These are phyloP conservation scores for Rugonectria rugulosa DNA, from an alignment of 2,329 filamentous ascomycete species.

Conservation along the genomic window DNA sequence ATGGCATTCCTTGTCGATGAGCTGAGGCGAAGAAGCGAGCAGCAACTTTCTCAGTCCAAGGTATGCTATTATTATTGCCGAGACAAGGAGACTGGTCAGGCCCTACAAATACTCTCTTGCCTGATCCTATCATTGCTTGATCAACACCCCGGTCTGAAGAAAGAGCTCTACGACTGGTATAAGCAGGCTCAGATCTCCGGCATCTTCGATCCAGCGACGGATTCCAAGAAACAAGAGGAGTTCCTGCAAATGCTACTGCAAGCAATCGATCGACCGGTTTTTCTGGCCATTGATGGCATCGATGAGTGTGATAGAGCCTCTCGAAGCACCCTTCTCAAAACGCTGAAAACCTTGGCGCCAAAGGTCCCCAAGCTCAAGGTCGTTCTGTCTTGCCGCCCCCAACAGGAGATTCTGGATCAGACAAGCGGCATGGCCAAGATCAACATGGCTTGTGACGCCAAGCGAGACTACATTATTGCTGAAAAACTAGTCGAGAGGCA, in stretches of 20 bases:
- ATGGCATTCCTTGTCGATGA: constrained; percentile 28
- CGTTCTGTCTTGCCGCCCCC: constrained; percentile 21
- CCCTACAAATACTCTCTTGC: constrained; percentile 1
- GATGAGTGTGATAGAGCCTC: constrained; percentile 40
- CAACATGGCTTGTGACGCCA: constrained; percentile 3
- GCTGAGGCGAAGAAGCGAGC: constrained; percentile 20
- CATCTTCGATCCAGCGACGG: constrained; percentile 7
- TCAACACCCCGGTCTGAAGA: constrained; percentile 20
- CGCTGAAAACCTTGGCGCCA: constrained; percentile 14
- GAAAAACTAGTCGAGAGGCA: constrained; percentile 8
- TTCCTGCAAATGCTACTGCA: constrained; percentile 14
- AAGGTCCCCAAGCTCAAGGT: constrained; percentile 21
- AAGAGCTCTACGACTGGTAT: constrained; percentile 21
- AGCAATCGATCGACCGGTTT: constrained; percentile 20
- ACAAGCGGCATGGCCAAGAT: constrained; percentile 14
- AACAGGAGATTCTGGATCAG: constrained; percentile 16
- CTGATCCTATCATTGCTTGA: constrained; percentile 19
- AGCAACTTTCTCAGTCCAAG: constrained; percentile 28
- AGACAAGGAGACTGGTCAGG: constrained; percentile 31
- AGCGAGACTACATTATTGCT: constrained; percentile 19
- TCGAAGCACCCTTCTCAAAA: constrained; percentile 25
- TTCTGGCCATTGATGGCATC: constrained; percentile 38
- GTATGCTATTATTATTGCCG: constrained; percentile 41
- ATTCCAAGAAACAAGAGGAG: constrained; percentile 21
- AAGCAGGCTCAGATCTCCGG: constrained; percentile 16